Percentiles rank a stretch among this genome's conserved stretches.
phyloP scores from a whole-genome alignment of 192 early-diverging fungal genomes.

The Mortierella claussenii region DNA sequence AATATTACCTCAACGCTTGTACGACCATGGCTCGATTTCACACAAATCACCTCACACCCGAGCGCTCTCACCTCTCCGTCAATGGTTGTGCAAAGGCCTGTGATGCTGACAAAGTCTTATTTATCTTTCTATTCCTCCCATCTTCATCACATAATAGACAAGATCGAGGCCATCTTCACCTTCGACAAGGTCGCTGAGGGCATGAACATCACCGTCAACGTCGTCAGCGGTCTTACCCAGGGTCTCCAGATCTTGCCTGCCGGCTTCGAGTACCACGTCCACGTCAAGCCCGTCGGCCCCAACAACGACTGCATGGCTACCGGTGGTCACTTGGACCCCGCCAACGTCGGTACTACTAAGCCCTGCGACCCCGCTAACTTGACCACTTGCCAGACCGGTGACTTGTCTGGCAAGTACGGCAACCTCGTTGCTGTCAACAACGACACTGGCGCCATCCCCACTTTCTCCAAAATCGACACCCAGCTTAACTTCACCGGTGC shows the following conservation, averaged over 20 bases:
- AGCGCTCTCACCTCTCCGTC: too few relatives aligned
- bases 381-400: conserved; percentile 66
- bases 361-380: conserved; percentile 36
- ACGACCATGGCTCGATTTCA: too few relatives aligned
- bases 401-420: conserved; percentile 66
- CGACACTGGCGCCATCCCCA: conserved; percentile 32
- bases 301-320: conserved; percentile 27
- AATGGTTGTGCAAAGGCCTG: too few relatives aligned
- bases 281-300: conserved; percentile 32
- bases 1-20: too few relatives aligned
- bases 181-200: conserved; percentile 25
- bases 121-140: conserved; percentile 2
- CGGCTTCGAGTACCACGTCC: conserved; percentile 49
- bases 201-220: conserved; percentile 27
- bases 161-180: conserved; percentile 24
- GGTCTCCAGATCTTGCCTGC: neutral
- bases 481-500: conserved; percentile 55
- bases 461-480: conserved; percentile 42
- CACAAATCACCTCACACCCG: too few relatives aligned
- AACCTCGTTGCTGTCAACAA: conserved; percentile 42
- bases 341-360: conserved; percentile 19
- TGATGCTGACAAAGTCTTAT: neutral
- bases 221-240: conserved; percentile 9
- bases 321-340: conserved; percentile 39
- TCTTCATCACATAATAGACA: conserved; percentile 14